A percentile compares a stretch with the other conserved stretches of the same genome.
These are phyloP conservation scores for Boletus bicolor DNA, from an alignment of 768 basidiomycete species.

Conservation along the genomic window DNA sequence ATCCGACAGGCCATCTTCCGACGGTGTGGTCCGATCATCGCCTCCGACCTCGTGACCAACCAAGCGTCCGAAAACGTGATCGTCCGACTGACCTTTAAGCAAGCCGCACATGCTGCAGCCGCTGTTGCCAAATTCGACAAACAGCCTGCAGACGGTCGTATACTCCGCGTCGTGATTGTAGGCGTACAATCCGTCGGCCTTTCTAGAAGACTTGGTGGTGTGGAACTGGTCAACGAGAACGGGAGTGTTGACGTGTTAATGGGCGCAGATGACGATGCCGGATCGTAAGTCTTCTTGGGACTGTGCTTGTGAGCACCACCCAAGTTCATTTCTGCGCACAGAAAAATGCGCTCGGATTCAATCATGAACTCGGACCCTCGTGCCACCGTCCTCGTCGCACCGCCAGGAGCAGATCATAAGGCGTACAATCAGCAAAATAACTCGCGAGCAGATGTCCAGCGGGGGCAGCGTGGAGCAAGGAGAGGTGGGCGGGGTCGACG, in stretches of 20 bases:
- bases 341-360: constrained; percentile 85
- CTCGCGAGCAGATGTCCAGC: constrained; percentile 21
- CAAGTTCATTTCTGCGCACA: constrained; percentile 25
- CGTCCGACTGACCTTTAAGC: constrained; percentile 74
- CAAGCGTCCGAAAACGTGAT: constrained; percentile 38
- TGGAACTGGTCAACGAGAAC: constrained; percentile 42
- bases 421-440: constrained; percentile 41
- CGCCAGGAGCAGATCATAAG: constrained; percentile 59
- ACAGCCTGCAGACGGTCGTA: constrained; percentile 79
- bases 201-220: constrained; percentile 54
- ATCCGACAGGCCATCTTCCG: constrained; percentile 65
- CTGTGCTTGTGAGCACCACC: not conserved
- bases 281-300: constrained; percentile 45
- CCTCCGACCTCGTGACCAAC: constrained; percentile 27
- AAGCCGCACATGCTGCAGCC: constrained; percentile 53
- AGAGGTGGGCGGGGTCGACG: constrained; percentile 24
- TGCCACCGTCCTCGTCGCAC: constrained; percentile 63
- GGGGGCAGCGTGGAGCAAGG: constrained; percentile 30
- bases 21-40: constrained; percentile 65
- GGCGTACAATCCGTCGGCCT: constrained; percentile 55
- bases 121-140: constrained; percentile 76
- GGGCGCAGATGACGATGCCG: constrained; percentile 40
- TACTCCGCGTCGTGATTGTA: constrained; percentile 61
- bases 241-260: constrained; percentile 54
- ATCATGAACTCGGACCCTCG: constrained; percentile 59